Evolutionary conservation across 768 basidiomycete species (phyloP).

Genomic region (Suillus cothurnatus): DNA sequence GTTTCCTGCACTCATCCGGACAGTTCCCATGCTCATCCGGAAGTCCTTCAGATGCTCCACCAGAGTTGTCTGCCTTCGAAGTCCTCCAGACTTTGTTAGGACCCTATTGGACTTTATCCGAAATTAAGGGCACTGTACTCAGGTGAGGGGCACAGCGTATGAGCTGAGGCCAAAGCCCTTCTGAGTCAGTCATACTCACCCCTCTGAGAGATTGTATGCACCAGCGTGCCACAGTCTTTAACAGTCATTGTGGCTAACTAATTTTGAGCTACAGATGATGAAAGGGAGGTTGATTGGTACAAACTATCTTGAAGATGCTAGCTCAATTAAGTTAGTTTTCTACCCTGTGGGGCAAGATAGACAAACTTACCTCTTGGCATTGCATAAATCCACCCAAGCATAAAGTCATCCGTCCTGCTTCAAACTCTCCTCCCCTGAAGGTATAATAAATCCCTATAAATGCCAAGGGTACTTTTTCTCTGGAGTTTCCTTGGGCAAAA

Average conservation of each 20-base stretch:
- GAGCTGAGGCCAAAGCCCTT: too few relatives aligned
- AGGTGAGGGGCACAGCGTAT: too few relatives aligned
- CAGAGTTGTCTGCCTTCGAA: too few relatives aligned
- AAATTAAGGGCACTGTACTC: too few relatives aligned
- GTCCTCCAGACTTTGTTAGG: too few relatives aligned
- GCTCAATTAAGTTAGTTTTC: neutral
- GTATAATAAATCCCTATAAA: neutral
- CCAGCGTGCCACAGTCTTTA: too few relatives aligned
- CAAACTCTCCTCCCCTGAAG: neutral
- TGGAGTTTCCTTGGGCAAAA: neutral
- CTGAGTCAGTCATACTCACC: too few relatives aligned
- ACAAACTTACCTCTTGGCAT: neutral
- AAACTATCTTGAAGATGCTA: neutral
- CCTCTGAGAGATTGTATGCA: too few relatives aligned
- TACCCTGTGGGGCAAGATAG: neutral
- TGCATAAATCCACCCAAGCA: neutral
- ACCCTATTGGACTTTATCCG: too few relatives aligned
- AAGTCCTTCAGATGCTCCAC: too few relatives aligned
- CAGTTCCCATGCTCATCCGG: too few relatives aligned
- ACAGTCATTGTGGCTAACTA: constrained; percentile 7
- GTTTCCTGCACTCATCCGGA: too few relatives aligned
- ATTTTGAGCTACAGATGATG: neutral
- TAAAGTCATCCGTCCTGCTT: neutral
- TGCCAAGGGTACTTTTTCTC: neutral
- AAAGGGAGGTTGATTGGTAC: neutral